Evolutionary conservation across 805 yeast species (phyloP), one percentile per base, ranked within the genome.

Genomic region (Kregervanrija delftensis): DNA sequence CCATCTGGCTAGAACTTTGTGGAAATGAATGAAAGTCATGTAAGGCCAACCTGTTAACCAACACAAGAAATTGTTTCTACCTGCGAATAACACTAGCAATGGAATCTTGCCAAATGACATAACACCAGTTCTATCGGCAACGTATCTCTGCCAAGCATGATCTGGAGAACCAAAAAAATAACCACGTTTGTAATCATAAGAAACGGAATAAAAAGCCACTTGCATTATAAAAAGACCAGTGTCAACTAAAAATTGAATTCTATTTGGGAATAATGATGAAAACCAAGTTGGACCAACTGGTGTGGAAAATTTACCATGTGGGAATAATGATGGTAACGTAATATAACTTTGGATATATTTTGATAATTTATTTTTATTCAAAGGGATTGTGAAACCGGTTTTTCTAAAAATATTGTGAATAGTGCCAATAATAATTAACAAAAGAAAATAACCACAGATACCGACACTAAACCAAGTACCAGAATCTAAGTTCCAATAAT

Each of bases 1-100:
- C 4, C 71, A 68, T 54, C 85, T 69, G 1, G 86, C 81, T 40
- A 74, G 60, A 81, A 86, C 76, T 59, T 74, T 81, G 62, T 87
- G 96, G 55, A 75, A 76, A 31, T 71, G 69, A 53, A 79, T 54
- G 51, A 72, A 73, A 32, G 71, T 59, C 3, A 72, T 51, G 45
- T 64, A 68, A 8, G 60, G 53, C 68, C 74, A 68, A 1, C 76
- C 73, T 8, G 76, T 67, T 17, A 72, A 30, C 60, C 64, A 72
- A 40, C 60, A 60, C 43, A 71, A 56, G 35, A 73, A 58, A 54
- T 70, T 72, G 50, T 72, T 73, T 49, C 77, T 60, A 35, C 79
- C 79, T 5, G 74, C 69, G 55, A 74, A 73, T 35, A 74, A 58
- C n/a, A 74, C 57, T 35, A 70, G 48, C 9, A 62, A 49, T 2